Evolutionary conservation across 306 rosid genomes (phyloP).

Genomic region (Pterocarpus macrocarpus): DNA sequence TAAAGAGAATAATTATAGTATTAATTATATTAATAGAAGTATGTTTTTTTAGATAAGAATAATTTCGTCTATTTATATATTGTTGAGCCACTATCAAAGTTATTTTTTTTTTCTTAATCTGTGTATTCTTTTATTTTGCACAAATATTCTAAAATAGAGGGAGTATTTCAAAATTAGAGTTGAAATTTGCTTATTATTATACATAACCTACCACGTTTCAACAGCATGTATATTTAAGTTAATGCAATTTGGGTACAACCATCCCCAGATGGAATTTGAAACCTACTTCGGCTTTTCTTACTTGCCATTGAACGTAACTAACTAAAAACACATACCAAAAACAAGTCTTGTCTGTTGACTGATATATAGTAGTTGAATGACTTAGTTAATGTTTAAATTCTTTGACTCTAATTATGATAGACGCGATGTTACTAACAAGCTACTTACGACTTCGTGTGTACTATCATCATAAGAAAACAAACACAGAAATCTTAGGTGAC

Average conservation of each 20-base stretch:
- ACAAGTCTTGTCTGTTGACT: not conserved
- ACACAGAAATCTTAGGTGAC: not conserved
- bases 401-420: constrained; percentile 5
- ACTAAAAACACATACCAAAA: not conserved
- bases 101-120: too few relatives aligned
- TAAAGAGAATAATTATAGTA: too few relatives aligned
- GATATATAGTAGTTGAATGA: constrained; percentile 7
- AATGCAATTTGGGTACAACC: not conserved
- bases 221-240: too few relatives aligned
- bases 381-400: not conserved
- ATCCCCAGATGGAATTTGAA: constrained; percentile 25
- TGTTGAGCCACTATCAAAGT: too few relatives aligned
- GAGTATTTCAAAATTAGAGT: not conserved
- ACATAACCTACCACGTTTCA: too few relatives aligned
- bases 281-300: not conserved
- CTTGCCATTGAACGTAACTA: not conserved
- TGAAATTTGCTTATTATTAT: constrained; percentile 8
- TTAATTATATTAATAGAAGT: too few relatives aligned
- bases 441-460: constrained; percentile 27
- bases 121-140: too few relatives aligned
- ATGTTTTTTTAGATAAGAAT: too few relatives aligned
- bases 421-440: not conserved
- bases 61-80: too few relatives aligned
- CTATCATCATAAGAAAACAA: constrained; percentile 26
- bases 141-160: too few relatives aligned